Evolutionary conservation across 169 alveolate genomes (phyloP), one percentile per base, ranked within the genome.

Genomic region (Babesia sp.): DNA sequence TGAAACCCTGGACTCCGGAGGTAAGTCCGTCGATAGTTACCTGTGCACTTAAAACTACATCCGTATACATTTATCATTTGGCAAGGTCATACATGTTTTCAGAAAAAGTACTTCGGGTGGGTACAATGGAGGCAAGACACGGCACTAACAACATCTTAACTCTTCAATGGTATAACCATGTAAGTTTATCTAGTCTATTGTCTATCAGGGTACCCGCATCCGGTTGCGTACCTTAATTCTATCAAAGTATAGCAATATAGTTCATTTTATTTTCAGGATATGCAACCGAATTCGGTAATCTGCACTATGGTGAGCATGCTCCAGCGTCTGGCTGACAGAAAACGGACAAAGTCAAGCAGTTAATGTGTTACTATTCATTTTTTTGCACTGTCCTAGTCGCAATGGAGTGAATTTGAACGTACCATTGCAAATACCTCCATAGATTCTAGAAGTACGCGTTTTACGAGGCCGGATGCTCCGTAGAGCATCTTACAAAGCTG

Each of bases 401-500:
- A 48, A 12, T 48, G 7, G 7, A 48, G 45, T 8, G 67, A 46
- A 31, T 5, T 20, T 33, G 74, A 64, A 18, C 60, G 59, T 1
- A 64, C 54, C 8, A 64, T 29, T 12, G 74, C 61, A 20, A 64
- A 64, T 6, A 64, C 9, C 51, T 64, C 74, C 74, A 64, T 64
- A 16, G 57, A n/a, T 50, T 64, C 74, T 26, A 64, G 41, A 34
- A 64, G 54, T 14, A 64, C 74, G 7, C 48, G 14, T 48, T 64
- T 64, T 29, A 64, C 6, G 9, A 14, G 12, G 2, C 74, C 74
- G 51, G 55, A 41, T 18, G 56, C 4, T 3, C 34, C 26, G 12
- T 69, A 54, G 29, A 54, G 51, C 70, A 69, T 69, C 34, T 53
- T 69, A 46, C 79, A 69, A 5, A 69, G 48, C 70, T 69, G 67